These are phyloP conservation scores for Phaeotremella skinneri DNA, from an alignment of 768 basidiomycete genomes.

Conservation along the genomic window DNA sequence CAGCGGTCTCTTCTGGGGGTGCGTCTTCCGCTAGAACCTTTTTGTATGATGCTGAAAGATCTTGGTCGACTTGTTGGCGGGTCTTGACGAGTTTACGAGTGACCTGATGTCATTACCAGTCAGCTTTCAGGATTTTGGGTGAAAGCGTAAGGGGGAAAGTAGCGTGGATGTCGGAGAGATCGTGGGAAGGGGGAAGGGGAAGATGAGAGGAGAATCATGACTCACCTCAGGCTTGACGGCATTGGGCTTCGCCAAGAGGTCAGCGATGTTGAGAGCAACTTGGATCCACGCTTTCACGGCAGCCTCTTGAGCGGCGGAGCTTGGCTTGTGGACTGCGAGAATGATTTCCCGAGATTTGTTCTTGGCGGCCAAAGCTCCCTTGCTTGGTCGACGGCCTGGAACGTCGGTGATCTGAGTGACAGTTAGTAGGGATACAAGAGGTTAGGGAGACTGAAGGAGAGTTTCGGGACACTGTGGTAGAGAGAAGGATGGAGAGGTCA, in stretches of 20 bases:
- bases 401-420: constrained; percentile 73
- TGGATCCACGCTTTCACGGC: constrained; percentile 64
- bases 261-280: constrained; percentile 71
- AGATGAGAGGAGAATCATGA: neutral
- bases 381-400: constrained; percentile 66
- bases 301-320: constrained; percentile 54
- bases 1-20: constrained; percentile 41
- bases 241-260: constrained; percentile 58
- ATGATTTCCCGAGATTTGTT: constrained; percentile 71
- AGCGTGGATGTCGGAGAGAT: neutral
- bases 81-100: constrained; percentile 69
- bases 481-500: constrained; percentile 45
- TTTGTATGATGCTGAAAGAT: constrained; percentile 53
- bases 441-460: neutral
- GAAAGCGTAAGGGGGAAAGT: too few species aligned
- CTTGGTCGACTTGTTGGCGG: constrained; percentile 68
- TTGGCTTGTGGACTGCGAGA: constrained; percentile 63
- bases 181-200: neutral
- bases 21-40: constrained; percentile 48
- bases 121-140: constrained; percentile 9
- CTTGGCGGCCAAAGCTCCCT: constrained; percentile 56
- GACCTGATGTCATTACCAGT: constrained; percentile 53
- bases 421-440: neutral
- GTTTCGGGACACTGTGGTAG: neutral
- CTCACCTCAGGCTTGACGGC: constrained; percentile 67